Base-by-base conservation (phyloP, 2,329 filamentous ascomycete genomes). In the Chrysosporium queenslandicum region DNA sequence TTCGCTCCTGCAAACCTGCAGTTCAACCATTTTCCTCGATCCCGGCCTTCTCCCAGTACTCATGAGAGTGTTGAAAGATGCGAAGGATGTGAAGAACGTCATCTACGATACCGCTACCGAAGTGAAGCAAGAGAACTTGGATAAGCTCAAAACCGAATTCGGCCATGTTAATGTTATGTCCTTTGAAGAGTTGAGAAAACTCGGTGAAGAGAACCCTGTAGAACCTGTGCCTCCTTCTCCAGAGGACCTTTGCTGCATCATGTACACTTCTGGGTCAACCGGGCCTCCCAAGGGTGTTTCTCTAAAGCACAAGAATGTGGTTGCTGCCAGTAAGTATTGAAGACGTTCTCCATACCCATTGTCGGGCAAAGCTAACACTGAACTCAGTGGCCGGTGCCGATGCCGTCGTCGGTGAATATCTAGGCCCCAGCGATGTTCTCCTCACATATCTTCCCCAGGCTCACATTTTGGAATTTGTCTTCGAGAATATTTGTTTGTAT, bases 381-480 rank as follows among this genome's bases (percentile, higher is more conserved):
- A 32, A 29, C 48, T 16, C 60, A 82, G 80, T 95, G 58, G 85
- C 91, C 43, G 92, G 92, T 66, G 80, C 95, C 42, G 80, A 84
- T 64, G 78, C 79, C 39, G 82, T 87, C 56, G 82, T 97, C 45
- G 86, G 86, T 20, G 81, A 84, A 54, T 85, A 85, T 62, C 80
- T 97, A 46, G 84, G 83, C 55, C 82, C 85, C 53, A 81, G 78
- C 42, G 92, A 98, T 61, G 79, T 79, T 42, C 76, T 97, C 40
- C 78, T 98, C 42, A 88, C 90, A 20, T 98, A 97, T 69, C 80
- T 98, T 12, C 92, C 92, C 1, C 82, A 94, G 50, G 90, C 92
- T 1, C 92, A 98, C 66, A 97, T 97, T 63, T 82, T 98, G 62
- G 92, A 98, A 70, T 92, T 95, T 69, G 86, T 91, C 54, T 87